Conservation (phyloP, 2,329 filamentous ascomycete genomes). For the Botrytis porri region DNA sequence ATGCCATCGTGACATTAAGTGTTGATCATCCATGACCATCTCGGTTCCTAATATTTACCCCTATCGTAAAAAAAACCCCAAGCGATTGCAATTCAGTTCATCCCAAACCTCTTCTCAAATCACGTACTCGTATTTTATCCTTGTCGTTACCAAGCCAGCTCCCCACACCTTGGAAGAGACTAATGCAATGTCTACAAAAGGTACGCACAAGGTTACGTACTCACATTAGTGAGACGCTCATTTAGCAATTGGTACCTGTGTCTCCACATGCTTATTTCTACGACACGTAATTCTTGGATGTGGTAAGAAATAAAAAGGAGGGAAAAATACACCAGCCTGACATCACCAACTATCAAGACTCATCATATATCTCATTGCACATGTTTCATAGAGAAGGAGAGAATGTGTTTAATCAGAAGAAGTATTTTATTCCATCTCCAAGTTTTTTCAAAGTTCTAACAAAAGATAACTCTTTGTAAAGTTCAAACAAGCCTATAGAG, state of each 20-base stretch:
- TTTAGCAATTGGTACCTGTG: neutral
- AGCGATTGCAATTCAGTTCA: neutral
- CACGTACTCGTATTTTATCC: slow-evolving; percentile 10
- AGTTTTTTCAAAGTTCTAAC: neutral
- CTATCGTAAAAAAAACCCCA: neutral
- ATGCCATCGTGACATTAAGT: neutral
- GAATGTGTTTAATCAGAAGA: neutral
- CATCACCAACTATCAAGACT: neutral
- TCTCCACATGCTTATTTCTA: slow-evolving; percentile 19
- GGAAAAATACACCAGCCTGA: neutral
- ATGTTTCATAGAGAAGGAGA: neutral
- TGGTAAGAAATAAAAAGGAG: neutral
- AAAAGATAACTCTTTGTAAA: neutral
- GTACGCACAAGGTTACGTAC: slow-evolving; percentile 2
- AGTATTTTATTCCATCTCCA: neutral
- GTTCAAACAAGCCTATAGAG: neutral
- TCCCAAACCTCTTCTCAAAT: neutral
- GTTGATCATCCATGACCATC: neutral
- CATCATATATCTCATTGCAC: neutral
- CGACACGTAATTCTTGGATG: slow-evolving; percentile 8
- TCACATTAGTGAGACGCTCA: slow-evolving; percentile 8
- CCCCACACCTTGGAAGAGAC: neutral
- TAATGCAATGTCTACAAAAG: neutral
- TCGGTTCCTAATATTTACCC: neutral
- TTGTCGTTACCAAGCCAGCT: neutral